These are phyloP conservation scores for Lithospermum erythrorhizon DNA, from an alignment of 257 asterid species.

Conservation along the genomic window DNA sequence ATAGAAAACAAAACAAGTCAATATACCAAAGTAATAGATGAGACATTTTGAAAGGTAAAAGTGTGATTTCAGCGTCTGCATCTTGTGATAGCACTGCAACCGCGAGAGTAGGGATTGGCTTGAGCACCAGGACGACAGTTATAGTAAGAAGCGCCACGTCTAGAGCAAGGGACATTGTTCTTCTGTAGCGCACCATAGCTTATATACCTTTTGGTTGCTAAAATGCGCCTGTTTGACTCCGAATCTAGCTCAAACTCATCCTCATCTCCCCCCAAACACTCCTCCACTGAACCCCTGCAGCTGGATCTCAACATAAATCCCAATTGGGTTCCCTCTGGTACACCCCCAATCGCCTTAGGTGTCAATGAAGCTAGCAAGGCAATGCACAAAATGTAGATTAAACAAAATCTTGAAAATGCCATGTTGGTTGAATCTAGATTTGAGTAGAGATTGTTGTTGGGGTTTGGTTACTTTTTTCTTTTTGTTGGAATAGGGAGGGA, in stretches of 20 bases:
- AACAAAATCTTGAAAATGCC: not conserved
- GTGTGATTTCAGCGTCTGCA: conserved; percentile 12
- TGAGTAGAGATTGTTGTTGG: too few relatives aligned
- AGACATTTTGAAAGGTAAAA: not conserved
- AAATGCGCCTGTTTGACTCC: not conserved
- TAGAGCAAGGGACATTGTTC: conserved; percentile 33
- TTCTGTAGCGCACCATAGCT: conserved; percentile 33
- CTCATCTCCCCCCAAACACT: conserved; percentile 8
- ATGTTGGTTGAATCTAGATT: not conserved
- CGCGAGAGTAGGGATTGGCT: conserved; percentile 15
- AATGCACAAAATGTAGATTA: not conserved
- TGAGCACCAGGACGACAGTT: conserved; percentile 17
- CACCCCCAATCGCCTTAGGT: too few relatives aligned
- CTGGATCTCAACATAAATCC: not conserved
- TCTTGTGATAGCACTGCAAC: conserved; percentile 15
- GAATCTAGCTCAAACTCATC: conserved; percentile 10
- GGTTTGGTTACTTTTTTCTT: too few relatives aligned
- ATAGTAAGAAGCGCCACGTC: conserved; percentile 12
- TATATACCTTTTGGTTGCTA: not conserved
- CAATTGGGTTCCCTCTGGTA: not conserved
- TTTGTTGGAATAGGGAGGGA: too few relatives aligned
- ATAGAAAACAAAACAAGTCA: not conserved
- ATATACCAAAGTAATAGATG: not conserved
- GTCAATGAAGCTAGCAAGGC: too few relatives aligned
- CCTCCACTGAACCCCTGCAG: not conserved